Conservation (phyloP, 768 basidiomycete species). For the Suillus subalutaceus region DNA sequence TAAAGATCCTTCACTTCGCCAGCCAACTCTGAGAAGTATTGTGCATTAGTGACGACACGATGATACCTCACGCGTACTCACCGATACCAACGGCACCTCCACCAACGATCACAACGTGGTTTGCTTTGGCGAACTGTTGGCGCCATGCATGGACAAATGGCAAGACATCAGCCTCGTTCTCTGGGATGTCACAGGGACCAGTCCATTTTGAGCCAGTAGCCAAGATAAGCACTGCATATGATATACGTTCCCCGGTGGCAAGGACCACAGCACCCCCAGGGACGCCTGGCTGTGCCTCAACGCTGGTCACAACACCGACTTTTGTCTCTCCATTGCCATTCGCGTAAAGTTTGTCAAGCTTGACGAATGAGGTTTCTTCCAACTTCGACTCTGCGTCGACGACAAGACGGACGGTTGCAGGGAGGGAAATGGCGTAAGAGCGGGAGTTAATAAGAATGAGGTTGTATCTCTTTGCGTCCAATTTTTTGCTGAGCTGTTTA, state of each 20-base stretch:
- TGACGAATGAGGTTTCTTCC: slow-evolving; percentile 50
- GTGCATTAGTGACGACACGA: slow-evolving; percentile 1
- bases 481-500: slow-evolving; percentile 49
- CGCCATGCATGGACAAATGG: slow-evolving; percentile 37
- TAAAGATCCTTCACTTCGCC: slow-evolving; percentile 48
- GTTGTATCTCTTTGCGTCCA: slow-evolving; percentile 50
- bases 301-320: slow-evolving; percentile 39
- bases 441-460: slow-evolving; percentile 58
- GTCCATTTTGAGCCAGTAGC: slow-evolving; percentile 60
- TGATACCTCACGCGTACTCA: slow-evolving; percentile 21
- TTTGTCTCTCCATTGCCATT: slow-evolving; percentile 46
- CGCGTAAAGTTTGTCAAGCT: slow-evolving; percentile 52
- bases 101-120: slow-evolving; percentile 52
- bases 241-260: slow-evolving; percentile 48
- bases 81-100: slow-evolving; percentile 61
- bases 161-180: slow-evolving; percentile 29
- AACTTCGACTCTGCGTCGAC: slow-evolving; percentile 38
- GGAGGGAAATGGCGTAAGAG: slow-evolving; percentile 52
- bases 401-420: slow-evolving; percentile 55
- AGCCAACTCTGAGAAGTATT: slow-evolving; percentile 38
- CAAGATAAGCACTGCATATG: slow-evolving; percentile 60
- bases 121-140: slow-evolving; percentile 35
- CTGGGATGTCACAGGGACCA: slow-evolving; percentile 51
- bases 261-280: slow-evolving; percentile 54
- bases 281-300: slow-evolving; percentile 37